phyloP scores from a whole-genome alignment of 208 protist species.

The Trypanosoma congolense region DNA sequence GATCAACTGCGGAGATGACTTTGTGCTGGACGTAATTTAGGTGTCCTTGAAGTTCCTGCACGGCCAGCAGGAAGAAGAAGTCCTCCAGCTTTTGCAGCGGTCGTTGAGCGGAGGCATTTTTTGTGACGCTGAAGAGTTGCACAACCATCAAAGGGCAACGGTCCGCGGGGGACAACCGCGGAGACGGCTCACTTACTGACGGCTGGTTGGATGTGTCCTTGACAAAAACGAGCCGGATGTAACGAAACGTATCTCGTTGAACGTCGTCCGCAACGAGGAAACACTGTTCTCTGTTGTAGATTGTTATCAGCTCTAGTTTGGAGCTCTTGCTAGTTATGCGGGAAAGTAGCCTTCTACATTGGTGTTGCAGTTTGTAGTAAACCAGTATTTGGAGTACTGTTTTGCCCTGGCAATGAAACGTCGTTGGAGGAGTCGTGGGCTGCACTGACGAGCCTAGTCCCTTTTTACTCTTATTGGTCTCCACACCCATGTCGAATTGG shows the following conservation, averaged over 20 bases:
- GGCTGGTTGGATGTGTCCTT: constrained; percentile 54
- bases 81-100: constrained; percentile 76
- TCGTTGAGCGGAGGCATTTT: constrained; percentile 48
- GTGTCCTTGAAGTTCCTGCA: constrained; percentile 85
- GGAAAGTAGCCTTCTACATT: constrained; percentile 73
- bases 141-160: constrained; percentile 72
- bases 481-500: constrained; percentile 46
- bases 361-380: constrained; percentile 89
- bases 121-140: constrained; percentile 77
- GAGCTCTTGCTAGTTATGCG: constrained; percentile 67
- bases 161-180: constrained; percentile 41
- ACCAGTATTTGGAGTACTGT: constrained; percentile 75
- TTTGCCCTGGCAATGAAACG: constrained; percentile 55
- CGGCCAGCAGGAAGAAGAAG: constrained; percentile 80
- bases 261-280: constrained; percentile 83
- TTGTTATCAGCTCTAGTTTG: constrained; percentile 73
- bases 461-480: constrained; percentile 2
- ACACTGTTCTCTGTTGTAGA: constrained; percentile 85
- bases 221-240: constrained; percentile 81
- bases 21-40: constrained; percentile 85
- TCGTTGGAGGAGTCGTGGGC: constrained; percentile 1
- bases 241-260: constrained; percentile 80
- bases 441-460: constrained; percentile 9
- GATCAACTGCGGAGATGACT: constrained; percentile 75
- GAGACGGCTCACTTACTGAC: constrained; percentile 39